A percentile compares a stretch with the other conserved stretches of the same genome.
phyloP scores from a whole-genome alignment of 1,284 basidiomycete species.

The Megacollybia platyphylla region DNA sequence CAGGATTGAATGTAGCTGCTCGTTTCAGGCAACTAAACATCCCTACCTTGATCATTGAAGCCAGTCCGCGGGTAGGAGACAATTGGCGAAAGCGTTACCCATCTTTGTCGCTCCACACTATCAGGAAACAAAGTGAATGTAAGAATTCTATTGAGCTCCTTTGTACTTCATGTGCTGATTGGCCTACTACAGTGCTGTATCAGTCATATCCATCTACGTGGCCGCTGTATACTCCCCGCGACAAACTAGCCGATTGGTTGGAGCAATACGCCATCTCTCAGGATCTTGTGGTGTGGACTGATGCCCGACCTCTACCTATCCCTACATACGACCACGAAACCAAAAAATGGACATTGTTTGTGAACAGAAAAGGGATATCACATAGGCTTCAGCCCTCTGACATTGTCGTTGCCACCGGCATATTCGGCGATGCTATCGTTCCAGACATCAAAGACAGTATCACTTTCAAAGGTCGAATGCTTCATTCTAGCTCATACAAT shows the following conservation, averaged over 20 bases:
- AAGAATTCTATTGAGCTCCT: constrained; percentile 6
- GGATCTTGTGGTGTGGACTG: constrained; percentile 23
- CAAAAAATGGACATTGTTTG: constrained; percentile 18
- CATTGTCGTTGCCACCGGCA: constrained; percentile 23
- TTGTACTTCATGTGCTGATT: neutral
- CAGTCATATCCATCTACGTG: constrained; percentile 22
- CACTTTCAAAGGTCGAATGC: constrained; percentile 16
- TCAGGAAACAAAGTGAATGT: constrained; percentile 21
- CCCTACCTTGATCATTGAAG: constrained; percentile 33
- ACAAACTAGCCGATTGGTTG: constrained; percentile 24
- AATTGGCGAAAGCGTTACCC: constrained; percentile 42
- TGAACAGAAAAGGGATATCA: constrained; percentile 14
- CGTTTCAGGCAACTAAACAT: constrained; percentile 39
- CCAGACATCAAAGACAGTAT: constrained; percentile 14
- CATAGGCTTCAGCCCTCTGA: constrained; percentile 19
- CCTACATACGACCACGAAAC: constrained; percentile 16
- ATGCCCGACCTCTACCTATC: constrained; percentile 12
- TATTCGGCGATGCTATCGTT: constrained; percentile 18
- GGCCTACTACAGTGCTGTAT: constrained; percentile 22
- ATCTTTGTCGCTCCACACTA: constrained; percentile 32
- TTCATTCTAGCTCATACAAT: constrained; percentile 18
- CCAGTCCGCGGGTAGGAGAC: constrained; percentile 32
- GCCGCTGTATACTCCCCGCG: constrained; percentile 22
- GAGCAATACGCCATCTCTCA: constrained; percentile 21
- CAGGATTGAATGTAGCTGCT: constrained; percentile 37